These are phyloP conservation scores for Aspergillus haitiensis DNA, from an alignment of 495 filamentous ascomycete genomes.

Conservation along the genomic window DNA sequence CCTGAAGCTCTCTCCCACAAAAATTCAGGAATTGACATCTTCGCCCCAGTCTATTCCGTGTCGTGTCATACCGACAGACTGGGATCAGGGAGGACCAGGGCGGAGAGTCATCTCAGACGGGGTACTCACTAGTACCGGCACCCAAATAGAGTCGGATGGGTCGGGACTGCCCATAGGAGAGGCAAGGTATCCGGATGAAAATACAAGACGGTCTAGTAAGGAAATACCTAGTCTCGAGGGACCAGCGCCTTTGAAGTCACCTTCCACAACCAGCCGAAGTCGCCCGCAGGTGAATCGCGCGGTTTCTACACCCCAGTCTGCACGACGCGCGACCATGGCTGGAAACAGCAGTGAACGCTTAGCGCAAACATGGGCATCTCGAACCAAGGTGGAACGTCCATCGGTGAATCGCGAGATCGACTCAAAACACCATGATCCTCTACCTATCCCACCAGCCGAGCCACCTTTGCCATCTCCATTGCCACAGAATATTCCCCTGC, in stretches of 20 bases:
- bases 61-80: slow-evolving; percentile 30
- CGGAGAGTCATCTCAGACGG: slow-evolving; percentile 32
- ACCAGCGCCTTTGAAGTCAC: slow-evolving; percentile 26
- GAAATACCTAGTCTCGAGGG: slow-evolving; percentile 30
- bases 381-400: slow-evolving; percentile 36
- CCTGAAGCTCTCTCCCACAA: slow-evolving; percentile 52
- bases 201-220: slow-evolving; percentile 29
- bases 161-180: slow-evolving; percentile 24
- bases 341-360: slow-evolving; percentile 35
- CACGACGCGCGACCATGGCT: slow-evolving; percentile 27
- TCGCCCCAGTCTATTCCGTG: slow-evolving; percentile 55
- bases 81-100: slow-evolving; percentile 16
- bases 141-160: slow-evolving; percentile 21
- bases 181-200: slow-evolving; percentile 18
- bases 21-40: slow-evolving; percentile 57
- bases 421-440: slow-evolving; percentile 30
- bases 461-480: slow-evolving; percentile 62
- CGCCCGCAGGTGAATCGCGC: slow-evolving; percentile 38
- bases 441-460: slow-evolving; percentile 35
- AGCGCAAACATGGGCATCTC: slow-evolving; percentile 41
- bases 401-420: slow-evolving; percentile 43
- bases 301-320: slow-evolving; percentile 38
- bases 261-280: slow-evolving; percentile 26
- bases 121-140: slow-evolving; percentile 8
- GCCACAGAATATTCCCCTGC: slow-evolving; percentile 70